phyloP scores from a whole-genome alignment of 257 asterid species.

The Solanum tarapatanum region DNA sequence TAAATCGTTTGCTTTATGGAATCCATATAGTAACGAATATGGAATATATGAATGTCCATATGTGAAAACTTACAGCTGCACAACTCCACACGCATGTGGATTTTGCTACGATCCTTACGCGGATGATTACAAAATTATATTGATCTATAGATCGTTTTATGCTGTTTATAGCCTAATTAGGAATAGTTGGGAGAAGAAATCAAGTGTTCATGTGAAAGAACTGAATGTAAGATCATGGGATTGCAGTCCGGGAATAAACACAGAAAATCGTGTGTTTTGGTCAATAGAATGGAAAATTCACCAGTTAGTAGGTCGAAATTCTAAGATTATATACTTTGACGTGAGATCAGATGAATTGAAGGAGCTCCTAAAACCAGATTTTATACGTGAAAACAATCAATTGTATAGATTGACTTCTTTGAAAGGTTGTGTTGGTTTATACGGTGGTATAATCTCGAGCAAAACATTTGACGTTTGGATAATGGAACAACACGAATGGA shows the following conservation, averaged over 20 bases:
- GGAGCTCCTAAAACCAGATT: not conserved
- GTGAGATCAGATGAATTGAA: not conserved
- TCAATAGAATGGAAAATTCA: not conserved
- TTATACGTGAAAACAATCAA: not conserved
- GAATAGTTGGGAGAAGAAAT: not conserved
- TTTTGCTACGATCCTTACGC: not conserved
- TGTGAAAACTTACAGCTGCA: not conserved
- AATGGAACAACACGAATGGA: not conserved
- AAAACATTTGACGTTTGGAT: not conserved
- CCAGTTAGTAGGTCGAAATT: not conserved
- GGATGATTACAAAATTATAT: not conserved
- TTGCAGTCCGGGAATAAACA: not conserved
- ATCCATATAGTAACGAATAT: not conserved
- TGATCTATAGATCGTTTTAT: not conserved
- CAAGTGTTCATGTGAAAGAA: not conserved
- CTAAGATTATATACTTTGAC: not conserved
- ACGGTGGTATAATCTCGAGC: not conserved
- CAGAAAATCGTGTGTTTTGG: not conserved
- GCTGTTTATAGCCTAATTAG: not conserved
- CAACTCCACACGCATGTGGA: not conserved
- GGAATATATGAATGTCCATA: not conserved
- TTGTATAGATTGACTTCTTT: not conserved
- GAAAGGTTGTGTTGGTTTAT: not conserved
- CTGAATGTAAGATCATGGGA: not conserved
- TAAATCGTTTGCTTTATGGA: not conserved